Evolutionary conservation across 1,284 basidiomycete species (phyloP).

Genomic region (Puccinia hordei): DNA sequence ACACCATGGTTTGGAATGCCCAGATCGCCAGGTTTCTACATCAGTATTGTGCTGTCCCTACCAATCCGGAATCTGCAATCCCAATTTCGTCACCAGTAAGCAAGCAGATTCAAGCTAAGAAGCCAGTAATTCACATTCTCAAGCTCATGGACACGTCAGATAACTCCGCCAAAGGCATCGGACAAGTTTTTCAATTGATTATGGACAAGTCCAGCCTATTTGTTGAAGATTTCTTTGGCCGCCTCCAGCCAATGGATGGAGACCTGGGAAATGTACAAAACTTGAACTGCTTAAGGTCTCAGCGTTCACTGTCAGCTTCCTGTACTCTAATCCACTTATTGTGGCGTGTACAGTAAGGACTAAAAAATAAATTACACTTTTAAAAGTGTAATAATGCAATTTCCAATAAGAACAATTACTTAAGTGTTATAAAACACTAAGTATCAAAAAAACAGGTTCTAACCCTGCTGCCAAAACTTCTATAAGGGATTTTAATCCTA

Average conservation of each 20-base stretch:
- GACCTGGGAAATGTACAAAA: background rate
- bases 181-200: constrained; percentile 9
- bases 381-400: too few relatives aligned
- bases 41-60: background rate
- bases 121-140: background rate
- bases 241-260: constrained; percentile 21
- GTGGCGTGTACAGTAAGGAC: too few relatives aligned
- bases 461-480: too few relatives aligned
- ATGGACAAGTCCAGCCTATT: background rate
- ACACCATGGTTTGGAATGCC: too few relatives aligned
- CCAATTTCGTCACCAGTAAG: background rate
- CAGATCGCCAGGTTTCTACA: too few relatives aligned
- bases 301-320: too few relatives aligned
- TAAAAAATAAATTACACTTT: too few relatives aligned
- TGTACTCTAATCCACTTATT: too few relatives aligned
- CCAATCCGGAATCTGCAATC: background rate
- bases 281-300: constrained; percentile 1
- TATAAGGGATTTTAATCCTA: too few relatives aligned
- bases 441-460: too few relatives aligned
- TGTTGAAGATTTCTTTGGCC: background rate
- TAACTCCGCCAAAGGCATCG: constrained; percentile 21
- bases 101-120: background rate
- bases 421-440: too few relatives aligned
- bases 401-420: too few relatives aligned
- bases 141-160: constrained; percentile 17